Evolutionary conservation across 2,329 filamentous ascomycete species (phyloP).

Genomic region (Anthostomella pinea): DNA sequence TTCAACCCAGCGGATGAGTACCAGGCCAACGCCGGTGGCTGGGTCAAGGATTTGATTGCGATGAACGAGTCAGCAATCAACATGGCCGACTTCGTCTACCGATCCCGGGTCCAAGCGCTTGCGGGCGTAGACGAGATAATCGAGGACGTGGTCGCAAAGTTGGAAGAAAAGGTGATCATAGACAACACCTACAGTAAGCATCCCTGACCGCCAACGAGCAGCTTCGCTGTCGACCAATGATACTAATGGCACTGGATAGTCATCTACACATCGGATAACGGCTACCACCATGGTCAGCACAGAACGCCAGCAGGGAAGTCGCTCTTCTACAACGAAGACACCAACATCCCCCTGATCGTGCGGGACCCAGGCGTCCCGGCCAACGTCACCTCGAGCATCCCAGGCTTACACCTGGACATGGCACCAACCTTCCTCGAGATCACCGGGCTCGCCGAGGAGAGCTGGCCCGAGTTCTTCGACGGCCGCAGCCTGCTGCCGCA

Average conservation of each 20-base stretch:
- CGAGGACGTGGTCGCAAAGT: background rate
- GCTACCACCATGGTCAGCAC: conserved; percentile 29
- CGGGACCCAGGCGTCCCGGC: conserved; percentile 26
- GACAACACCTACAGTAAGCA: conserved; percentile 8
- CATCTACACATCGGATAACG: conserved; percentile 23
- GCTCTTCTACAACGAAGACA: conserved; percentile 29
- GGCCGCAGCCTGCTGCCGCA: conserved; percentile 28
- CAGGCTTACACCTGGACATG: conserved; percentile 28
- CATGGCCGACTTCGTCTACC: conserved; percentile 6
- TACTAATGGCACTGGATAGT: conserved; percentile 3
- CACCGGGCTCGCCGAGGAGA: conserved; percentile 17
- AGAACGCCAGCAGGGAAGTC: conserved; percentile 28
- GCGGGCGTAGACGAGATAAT: conserved; percentile 6
- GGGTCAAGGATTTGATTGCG: conserved; percentile 3
- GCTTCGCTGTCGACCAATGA: background rate
- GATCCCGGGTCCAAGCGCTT: conserved; percentile 2
- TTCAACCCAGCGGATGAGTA: conserved; percentile 5
- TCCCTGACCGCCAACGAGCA: conserved; percentile 13
- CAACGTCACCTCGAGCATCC: conserved; percentile 17
- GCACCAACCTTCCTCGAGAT: conserved; percentile 31
- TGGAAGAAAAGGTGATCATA: conserved; percentile 1
- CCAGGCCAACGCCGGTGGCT: conserved; percentile 2
- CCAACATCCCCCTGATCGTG: conserved; percentile 30
- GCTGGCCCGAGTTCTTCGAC: conserved; percentile 28
- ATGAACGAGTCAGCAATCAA: conserved; percentile 6